Percentiles rank a stretch among this genome's conserved stretches.
These are phyloP conservation scores for Mycosphaerella sp. DNA, from an alignment of 2,329 filamentous ascomycete species.

Conservation along the genomic window DNA sequence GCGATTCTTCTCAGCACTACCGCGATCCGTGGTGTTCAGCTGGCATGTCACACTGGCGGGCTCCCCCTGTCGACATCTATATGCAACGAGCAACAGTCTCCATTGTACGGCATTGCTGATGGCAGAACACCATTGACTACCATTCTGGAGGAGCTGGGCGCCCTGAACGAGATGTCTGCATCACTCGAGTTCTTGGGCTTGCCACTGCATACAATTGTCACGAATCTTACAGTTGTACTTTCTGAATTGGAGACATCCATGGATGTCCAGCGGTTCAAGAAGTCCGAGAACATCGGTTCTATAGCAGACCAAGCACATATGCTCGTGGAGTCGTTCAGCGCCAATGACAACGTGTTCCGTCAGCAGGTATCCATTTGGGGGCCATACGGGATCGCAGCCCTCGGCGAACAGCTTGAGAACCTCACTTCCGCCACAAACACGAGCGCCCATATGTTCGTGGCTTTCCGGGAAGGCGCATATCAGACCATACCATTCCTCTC, in stretches of 20 bases:
- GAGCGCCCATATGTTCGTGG: background rate
- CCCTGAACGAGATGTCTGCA: slow-evolving; percentile 7
- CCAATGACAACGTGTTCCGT: slow-evolving; percentile 7
- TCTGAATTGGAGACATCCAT: slow-evolving; percentile 1
- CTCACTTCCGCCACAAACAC: background rate
- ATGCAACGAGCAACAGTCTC: background rate
- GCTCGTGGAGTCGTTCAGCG: slow-evolving; percentile 9
- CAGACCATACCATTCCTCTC: slow-evolving; percentile 3
- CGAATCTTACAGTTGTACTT: slow-evolving; percentile 8
- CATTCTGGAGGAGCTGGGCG: slow-evolving; percentile 1
- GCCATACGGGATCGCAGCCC: slow-evolving; percentile 1
- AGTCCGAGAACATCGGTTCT: background rate
- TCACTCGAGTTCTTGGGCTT: slow-evolving; percentile 13
- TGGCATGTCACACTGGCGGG: background rate
- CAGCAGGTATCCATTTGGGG: background rate
- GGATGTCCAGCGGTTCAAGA: background rate
- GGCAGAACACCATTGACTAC: slow-evolving; percentile 8
- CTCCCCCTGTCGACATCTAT: background rate
- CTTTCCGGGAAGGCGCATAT: background rate
- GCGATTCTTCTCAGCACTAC: background rate
- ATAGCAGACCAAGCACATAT: background rate
- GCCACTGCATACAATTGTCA: slow-evolving; percentile 7
- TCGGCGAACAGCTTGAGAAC: background rate
- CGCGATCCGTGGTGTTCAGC: slow-evolving; percentile 1
- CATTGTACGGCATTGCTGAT: background rate